Conservation (phyloP, 1,139 yeast genomes). For the Saccharomycopsis phalli region DNA sequence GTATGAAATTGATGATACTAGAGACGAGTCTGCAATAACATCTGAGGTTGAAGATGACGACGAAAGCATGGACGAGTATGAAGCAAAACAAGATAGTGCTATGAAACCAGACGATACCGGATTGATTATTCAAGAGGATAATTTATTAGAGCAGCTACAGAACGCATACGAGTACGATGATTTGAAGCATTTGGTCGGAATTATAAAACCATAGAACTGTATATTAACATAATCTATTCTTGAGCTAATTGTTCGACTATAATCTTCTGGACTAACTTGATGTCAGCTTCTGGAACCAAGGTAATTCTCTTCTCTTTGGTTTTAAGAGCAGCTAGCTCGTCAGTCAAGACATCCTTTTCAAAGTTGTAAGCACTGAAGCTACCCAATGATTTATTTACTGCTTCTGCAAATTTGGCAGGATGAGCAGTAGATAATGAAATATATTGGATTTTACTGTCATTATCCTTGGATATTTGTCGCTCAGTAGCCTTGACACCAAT, state of each 20-base stretch:
- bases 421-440: slow-evolving; percentile 93
- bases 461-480: slow-evolving; percentile 45
- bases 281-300: slow-evolving; percentile 64
- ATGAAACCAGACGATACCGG: background rate
- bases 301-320: slow-evolving; percentile 68
- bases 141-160: slow-evolving; percentile 6
- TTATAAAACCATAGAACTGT: slow-evolving; percentile 27
- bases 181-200: slow-evolving; percentile 8
- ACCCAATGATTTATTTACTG: slow-evolving; percentile 72
- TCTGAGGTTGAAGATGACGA: slow-evolving; percentile 7
- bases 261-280: slow-evolving; percentile 62
- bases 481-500: slow-evolving; percentile 73
- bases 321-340: slow-evolving; percentile 67
- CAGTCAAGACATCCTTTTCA: slow-evolving; percentile 82
- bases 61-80: slow-evolving; percentile 28
- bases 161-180: slow-evolving; percentile 8
- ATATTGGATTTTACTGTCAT: slow-evolving; percentile 38
- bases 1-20: background rate
- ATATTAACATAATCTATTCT: slow-evolving; percentile 28
- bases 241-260: slow-evolving; percentile 61
- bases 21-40: background rate
- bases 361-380: slow-evolving; percentile 68
- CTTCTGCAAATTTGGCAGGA: slow-evolving; percentile 96
- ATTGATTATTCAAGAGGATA: background rate
- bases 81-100: slow-evolving; percentile 27